phyloP scores from a whole-genome alignment of 2,329 filamentous ascomycete genomes.

The Fusarium concolor region DNA sequence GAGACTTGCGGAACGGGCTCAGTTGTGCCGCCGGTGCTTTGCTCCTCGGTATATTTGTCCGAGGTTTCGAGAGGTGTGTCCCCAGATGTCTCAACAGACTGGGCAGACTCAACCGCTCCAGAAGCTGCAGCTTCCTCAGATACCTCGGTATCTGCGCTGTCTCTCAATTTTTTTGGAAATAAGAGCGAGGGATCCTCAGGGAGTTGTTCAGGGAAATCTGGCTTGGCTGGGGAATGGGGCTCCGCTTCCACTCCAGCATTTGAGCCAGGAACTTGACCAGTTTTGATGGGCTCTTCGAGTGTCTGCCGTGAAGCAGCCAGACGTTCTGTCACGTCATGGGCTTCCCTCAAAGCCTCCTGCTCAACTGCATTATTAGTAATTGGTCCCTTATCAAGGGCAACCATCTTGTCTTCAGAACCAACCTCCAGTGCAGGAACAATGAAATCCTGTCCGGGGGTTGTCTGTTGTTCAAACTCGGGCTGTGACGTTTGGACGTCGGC shows the following conservation, averaged over 20 bases:
- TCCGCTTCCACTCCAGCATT: neutral
- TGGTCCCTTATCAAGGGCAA: slow-evolving; percentile 1
- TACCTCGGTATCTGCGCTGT: slow-evolving; percentile 8
- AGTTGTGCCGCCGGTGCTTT: neutral
- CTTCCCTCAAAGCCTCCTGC: slow-evolving; percentile 8
- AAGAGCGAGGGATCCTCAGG: slow-evolving; percentile 3
- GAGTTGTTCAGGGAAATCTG: slow-evolving; percentile 5
- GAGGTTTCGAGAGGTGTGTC: neutral
- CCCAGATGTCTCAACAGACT: neutral
- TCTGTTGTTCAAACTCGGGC: slow-evolving; percentile 32
- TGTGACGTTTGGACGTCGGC: slow-evolving; percentile 17
- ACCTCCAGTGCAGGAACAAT: slow-evolving; percentile 35
- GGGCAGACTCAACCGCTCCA: neutral
- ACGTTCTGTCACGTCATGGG: neutral
- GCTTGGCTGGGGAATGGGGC: neutral
- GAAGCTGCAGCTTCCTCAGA: neutral
- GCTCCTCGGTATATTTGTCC: neutral
- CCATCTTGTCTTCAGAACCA: slow-evolving; percentile 31
- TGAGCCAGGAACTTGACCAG: neutral
- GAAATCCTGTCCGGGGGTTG: slow-evolving; percentile 34
- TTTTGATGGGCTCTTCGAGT: slow-evolving; percentile 5
- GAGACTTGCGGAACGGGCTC: neutral
- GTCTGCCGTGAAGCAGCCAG: neutral
- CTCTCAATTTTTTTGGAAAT: slow-evolving; percentile 33
- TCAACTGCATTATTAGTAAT: slow-evolving; percentile 34